Base-by-base conservation (phyloP, 2,329 filamentous ascomycete species). In the Volutella citrinella region DNA sequence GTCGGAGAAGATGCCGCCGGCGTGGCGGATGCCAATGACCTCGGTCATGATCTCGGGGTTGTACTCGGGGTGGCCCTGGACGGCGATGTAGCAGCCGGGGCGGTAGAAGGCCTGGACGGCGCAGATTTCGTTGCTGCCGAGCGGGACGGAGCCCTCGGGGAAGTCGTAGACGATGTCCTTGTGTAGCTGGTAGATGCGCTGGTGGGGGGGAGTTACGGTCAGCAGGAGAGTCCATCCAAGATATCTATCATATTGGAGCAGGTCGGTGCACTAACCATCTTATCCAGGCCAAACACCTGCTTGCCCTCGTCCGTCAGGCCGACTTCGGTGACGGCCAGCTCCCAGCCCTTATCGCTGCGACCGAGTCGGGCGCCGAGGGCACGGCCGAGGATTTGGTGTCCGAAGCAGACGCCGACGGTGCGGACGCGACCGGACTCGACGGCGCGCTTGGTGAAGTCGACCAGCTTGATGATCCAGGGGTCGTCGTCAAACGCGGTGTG, bases 1-100 rank as follows among this genome's bases (percentile, higher is more conserved):
- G 36, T 90, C 79, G 34, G 72, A 64, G 45, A 95, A 84, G 15
- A 93, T 69, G 2, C 86, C 87, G 29, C 66, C 67, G 18, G 70
- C 66, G 53, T 84, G 77, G 36, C 89, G 73, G 40, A 73, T 64
- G 40, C 51, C 51, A 16, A 65, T 48, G 19, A 65, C 49, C 32
- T 61, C 56, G 2, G 59, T 55, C 43, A 70, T 66, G 34, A 64
- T 64, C 11, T 59, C 53, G 14, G 52, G 48, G 3, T 58, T 64
- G 38, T 67, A 71, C 34, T 72, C 69, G 6, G 69, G 69, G 32
- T 72, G 69, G n/a, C 66, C 69, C 34, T 72, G 69, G 1, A 72
- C 59, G 4, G 64, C 63, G 16, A 72, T 51, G 28, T 68, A 54
- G 4, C 48, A 48, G 3, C 54, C 49, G 4, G 66, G 60, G 6